Evolutionary conservation across 495 filamentous ascomycete species (phyloP).

Genomic region (Neurospora cerealis): DNA sequence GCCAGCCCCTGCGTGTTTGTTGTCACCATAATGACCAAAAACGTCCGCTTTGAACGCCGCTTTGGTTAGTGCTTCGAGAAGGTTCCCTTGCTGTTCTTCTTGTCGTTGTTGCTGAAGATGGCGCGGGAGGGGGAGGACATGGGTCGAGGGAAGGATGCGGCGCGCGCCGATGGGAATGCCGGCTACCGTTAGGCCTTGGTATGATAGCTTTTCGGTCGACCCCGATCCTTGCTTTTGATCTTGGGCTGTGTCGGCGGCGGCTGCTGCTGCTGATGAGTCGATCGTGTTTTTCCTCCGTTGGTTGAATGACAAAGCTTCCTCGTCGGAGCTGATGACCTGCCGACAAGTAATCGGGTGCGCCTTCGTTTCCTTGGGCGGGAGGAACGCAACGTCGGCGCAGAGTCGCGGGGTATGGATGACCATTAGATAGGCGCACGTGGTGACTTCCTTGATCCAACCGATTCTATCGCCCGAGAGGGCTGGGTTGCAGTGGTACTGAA

Average conservation of each 20-base stretch:
- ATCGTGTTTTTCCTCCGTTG: slow-evolving; percentile 24
- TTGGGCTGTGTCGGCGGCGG: slow-evolving; percentile 33
- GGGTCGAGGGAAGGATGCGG: not conserved
- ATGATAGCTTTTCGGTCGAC: slow-evolving; percentile 5
- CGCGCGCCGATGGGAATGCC: slow-evolving; percentile 30
- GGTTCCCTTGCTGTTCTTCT: not conserved
- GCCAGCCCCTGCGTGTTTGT: not conserved
- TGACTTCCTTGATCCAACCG: slow-evolving; percentile 89
- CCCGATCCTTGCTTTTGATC: slow-evolving; percentile 23
- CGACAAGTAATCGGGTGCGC: slow-evolving; percentile 71
- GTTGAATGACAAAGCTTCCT: slow-evolving; percentile 48
- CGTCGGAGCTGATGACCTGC: slow-evolving; percentile 50
- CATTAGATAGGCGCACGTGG: slow-evolving; percentile 92
- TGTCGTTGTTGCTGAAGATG: not conserved
- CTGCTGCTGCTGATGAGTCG: not conserved
- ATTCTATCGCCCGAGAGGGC: slow-evolving; percentile 67
- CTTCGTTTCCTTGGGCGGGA: slow-evolving; percentile 71
- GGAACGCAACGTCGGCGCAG: slow-evolving; percentile 86
- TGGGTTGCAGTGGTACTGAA: slow-evolving; percentile 88
- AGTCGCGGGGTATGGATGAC: slow-evolving; percentile 86
- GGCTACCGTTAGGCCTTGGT: slow-evolving; percentile 8
- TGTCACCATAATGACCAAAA: not conserved
- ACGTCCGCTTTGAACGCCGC: not conserved
- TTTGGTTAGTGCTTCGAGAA: not conserved
- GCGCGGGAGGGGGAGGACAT: not conserved